Base-by-base conservation (phyloP, 2,329 filamentous ascomycete species). In the Alternaria angustiovoidea region DNA sequence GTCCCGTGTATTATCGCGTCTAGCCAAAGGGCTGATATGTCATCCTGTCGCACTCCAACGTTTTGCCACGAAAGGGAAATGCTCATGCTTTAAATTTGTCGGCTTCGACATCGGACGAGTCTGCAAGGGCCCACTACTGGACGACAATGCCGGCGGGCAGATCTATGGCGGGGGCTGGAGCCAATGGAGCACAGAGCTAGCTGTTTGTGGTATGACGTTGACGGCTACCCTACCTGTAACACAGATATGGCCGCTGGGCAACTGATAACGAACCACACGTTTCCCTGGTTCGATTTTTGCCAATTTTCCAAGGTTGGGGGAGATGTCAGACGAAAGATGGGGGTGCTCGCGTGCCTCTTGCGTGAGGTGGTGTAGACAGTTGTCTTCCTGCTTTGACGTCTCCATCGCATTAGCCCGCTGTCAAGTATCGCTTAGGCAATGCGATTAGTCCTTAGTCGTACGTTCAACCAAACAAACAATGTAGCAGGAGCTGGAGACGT, bases 251-350 rank as follows among this genome's bases (percentile, higher is more conserved):
- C 32, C 39, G 12, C 41, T 56, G 52, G 49, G 32, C 34, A 57
- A 48, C 53, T 67, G 69, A 73, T 75, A 75, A 70, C 66, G 59
- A 51, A 36, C 47, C 52, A 54, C 49, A 65, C 56, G 64, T 66
- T 65, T 58, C 65, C 66, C 59, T 41, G 46, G 56, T 47, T 24
- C 54, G 12, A 30, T 53, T 38, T 22, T 47, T 52, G 66, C 67
- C 67, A 71, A 69, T 70, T 56, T 62, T 64, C 53, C 61, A 61
- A 66, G 52, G 59, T 70, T 67, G 62, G 65, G 63, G 62, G 54
- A 62, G 16, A 38, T 43, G 11, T 54, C 20, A 39, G 16, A 43
- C 30, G 49, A 62, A 64, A 51, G 54, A 67, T 67, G 62, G 66
- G 65, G 64, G 57, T 61, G 20, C 18, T 48, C 28, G 30, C 11